Evolutionary conservation across 371 early-diverging fungal genomes (phyloP), one percentile per base, ranked within the genome.

Genomic region (Rhizopus arrhizus): DNA sequence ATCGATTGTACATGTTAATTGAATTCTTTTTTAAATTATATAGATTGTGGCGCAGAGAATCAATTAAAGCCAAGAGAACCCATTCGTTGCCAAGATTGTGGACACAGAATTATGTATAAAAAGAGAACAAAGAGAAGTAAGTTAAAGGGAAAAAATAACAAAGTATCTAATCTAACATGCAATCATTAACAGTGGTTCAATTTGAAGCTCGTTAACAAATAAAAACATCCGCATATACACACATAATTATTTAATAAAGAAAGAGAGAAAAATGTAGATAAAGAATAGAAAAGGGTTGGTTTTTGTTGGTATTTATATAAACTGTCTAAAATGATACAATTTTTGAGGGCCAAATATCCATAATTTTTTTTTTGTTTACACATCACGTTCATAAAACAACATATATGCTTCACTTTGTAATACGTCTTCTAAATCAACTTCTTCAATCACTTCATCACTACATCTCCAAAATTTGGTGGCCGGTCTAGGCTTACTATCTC

Each of bases 61-160:
- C 90, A 90, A 51, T 86, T 97, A 65, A 95, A 93, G 72, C 95
- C 95, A 41, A 82, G 89, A 69, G 97, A 96, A 70, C 94, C 97
- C 47, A 94, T 97, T 59, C 94, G 96, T 69, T 97, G 97, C 83
- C 89, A 89, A 56, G 93, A 95, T 64, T 96, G 97, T 71, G 97
- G 97, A 22, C 92, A 95, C 81, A 83, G 97, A 70, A 94, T 97
- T 65, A 88, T 97, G 90, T 94, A 95, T 82, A 97, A 97, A 84
- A 94, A 94, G 85, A 87, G 97, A 64, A 97, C 97, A 49, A 91
- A 87, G 82, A 77, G 94, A 83, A 96, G 94, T 94, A 83, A 56
- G 91, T 76, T 3, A 51, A 13, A 15, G 16, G 8, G 35, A 31
- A 28, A 33, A 32, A 33, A 38, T n/a, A 3, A 35, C 12, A 40